Evolutionary conservation across 768 basidiomycete species (phyloP), one percentile per base, ranked within the genome.

Genomic region (Boletus insuetus): DNA sequence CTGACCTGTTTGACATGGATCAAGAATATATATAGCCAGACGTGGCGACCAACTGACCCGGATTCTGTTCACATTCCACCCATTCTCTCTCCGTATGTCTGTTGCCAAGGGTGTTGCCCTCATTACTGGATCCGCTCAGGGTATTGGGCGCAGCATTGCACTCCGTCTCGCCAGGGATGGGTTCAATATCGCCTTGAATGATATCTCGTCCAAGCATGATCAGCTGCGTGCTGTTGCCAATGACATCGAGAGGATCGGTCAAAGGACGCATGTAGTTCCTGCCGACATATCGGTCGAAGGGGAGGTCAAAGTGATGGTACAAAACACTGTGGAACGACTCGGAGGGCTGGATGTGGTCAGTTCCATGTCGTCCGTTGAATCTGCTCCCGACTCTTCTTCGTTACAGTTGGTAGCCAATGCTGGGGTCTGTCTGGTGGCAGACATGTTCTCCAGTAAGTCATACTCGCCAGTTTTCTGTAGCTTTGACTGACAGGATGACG

Each of bases 341-440:
- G 49, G 49, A 10, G 49, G 49, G n/a, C 49, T 50, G 13, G 49
- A 50, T 24, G 40, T 50, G 39, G 49, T 50, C 24, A 32, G 39
- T 38, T 5, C 40, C 11, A 4, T 1, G 11, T 41, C 9, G 40
- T 3, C 14, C 34, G 34, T 35, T 35, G 14, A 35, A 35, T 35
- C 14, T 35, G 34, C 34, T 35, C 14, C 13, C 12, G 34, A 35
- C 34, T 11, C 6, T 35, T 35, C 5, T 19, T 39, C 38, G 35
- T 37, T 16, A 0, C 29, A 46, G 46, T 34, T 34, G 46, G 32
- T 46, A 8, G 46, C 46, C 6, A 46, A 46, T 10, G 46, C 32
- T 6, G 46, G 46, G 2, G 32, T 34, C 20, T 16, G 16, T 39
- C 12, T 39, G 5, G 0, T 39, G 14, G n/a, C 14, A 8, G 38